Percentiles rank a stretch among this genome's conserved stretches.
phyloP scores from a whole-genome alignment of 2,329 filamentous ascomycete genomes.

The Penicillium sp. region DNA sequence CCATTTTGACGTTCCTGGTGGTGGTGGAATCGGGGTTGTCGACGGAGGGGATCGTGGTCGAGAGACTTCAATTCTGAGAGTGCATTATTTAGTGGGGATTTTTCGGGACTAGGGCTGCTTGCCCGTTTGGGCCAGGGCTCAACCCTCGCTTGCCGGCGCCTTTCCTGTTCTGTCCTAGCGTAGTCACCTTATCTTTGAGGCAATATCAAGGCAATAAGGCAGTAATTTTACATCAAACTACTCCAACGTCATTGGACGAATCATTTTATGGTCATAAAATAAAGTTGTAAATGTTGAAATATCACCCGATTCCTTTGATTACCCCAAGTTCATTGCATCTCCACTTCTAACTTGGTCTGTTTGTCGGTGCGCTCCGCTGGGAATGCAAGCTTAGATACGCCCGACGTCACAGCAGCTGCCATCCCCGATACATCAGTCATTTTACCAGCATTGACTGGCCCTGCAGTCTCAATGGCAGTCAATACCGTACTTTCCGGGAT shows the following conservation, averaged over 20 bases:
- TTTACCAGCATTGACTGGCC: slow-evolving; percentile 38
- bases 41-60: slow-evolving; percentile 36
- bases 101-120: slow-evolving; percentile 33
- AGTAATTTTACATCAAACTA: neutral
- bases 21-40: slow-evolving; percentile 32
- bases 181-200: slow-evolving; percentile 4
- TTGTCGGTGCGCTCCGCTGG: slow-evolving; percentile 29
- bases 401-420: slow-evolving; percentile 44
- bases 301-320: neutral
- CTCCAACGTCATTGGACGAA: neutral
- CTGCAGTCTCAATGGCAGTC: slow-evolving; percentile 57
- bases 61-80: slow-evolving; percentile 35
- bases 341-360: slow-evolving; percentile 45
- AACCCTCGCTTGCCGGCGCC: slow-evolving; percentile 38
- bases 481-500: slow-evolving; percentile 49
- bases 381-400: slow-evolving; percentile 46
- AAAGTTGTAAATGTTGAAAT: slow-evolving; percentile 6
- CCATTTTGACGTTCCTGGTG: slow-evolving; percentile 46
- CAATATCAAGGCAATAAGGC: slow-evolving; percentile 11
- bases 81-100: slow-evolving; percentile 41
- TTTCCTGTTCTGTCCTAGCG: slow-evolving; percentile 20
- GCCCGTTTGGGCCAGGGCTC: slow-evolving; percentile 40
- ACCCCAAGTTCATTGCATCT: slow-evolving; percentile 45
- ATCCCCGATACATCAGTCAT: slow-evolving; percentile 34
- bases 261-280: neutral